Conservation (phyloP, 176 grass and related monocot species). For the Olyra latifolia region DNA sequence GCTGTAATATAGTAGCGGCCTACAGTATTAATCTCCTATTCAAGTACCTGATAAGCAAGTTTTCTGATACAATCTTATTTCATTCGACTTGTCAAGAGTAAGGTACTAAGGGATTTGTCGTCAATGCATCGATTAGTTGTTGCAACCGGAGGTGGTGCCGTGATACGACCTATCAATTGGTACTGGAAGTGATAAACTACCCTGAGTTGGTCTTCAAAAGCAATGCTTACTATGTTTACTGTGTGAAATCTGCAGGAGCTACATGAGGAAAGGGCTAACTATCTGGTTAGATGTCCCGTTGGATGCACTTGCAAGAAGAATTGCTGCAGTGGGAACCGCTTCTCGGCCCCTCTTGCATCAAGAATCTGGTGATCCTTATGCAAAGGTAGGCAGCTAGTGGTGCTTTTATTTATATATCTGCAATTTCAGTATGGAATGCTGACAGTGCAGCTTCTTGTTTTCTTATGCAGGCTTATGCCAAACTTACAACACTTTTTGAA, state of each 20-base stretch:
- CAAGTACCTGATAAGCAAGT: constrained; percentile 21
- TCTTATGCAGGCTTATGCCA: constrained; percentile 63
- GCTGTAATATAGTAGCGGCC: neutral
- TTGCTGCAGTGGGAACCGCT: constrained; percentile 76
- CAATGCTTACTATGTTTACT: constrained; percentile 20
- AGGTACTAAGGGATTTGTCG: constrained; percentile 81
- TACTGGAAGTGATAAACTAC: constrained; percentile 53
- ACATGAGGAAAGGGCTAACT: constrained; percentile 79
- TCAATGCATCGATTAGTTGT: constrained; percentile 89
- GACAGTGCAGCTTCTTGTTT: constrained; percentile 18
- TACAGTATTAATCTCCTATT: constrained; percentile 16
- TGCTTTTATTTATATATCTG: constrained; percentile 16
- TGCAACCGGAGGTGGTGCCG: constrained; percentile 89
- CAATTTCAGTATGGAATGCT: neutral
- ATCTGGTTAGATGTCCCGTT: constrained; percentile 92
- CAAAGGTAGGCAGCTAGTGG: constrained; percentile 58
- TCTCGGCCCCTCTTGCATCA: constrained; percentile 85
- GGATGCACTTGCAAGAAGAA: constrained; percentile 81
- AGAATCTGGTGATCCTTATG: constrained; percentile 81
- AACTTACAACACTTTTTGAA: constrained; percentile 81
- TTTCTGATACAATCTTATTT: constrained; percentile 47
- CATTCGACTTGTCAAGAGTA: constrained; percentile 64
- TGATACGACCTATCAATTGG: constrained; percentile 92
- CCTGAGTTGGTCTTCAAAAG: constrained; percentile 26
- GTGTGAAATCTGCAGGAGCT: constrained; percentile 58